Conservation (phyloP, 2,329 filamentous ascomycete species). For the Fusarium papillatum region DNA sequence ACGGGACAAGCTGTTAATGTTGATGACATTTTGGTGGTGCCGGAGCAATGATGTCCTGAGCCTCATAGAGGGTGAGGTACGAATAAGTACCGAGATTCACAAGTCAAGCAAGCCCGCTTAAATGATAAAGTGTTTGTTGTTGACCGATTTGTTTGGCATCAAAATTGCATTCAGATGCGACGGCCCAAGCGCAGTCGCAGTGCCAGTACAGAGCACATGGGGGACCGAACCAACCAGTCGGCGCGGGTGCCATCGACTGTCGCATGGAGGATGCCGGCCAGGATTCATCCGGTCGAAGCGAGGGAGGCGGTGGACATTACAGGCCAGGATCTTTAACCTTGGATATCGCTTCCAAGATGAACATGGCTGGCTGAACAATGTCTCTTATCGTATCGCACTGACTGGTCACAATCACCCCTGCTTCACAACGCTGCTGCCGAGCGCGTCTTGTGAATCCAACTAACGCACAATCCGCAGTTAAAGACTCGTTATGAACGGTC, state of each 20-base stretch:
- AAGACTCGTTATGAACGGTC: not conserved
- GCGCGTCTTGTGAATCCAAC: not conserved
- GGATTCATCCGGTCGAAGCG: not conserved
- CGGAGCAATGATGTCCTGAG: not conserved
- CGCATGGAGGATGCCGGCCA: not conserved
- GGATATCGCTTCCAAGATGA: not conserved
- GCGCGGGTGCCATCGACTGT: not conserved
- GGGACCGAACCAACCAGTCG: too few relatives aligned
- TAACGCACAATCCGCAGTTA: not conserved
- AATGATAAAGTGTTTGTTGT: not conserved
- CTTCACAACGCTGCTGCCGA: not conserved
- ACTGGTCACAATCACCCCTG: not conserved
- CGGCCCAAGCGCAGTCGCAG: too few relatives aligned
- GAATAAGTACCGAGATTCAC: not conserved
- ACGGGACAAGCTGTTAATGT: constrained; percentile 70
- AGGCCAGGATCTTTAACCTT: not conserved
- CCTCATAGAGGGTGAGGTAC: not conserved
- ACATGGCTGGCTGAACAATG: not conserved
- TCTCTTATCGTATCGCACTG: not conserved
- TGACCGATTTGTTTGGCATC: not conserved
- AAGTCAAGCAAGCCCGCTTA: not conserved
- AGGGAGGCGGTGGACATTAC: not conserved
- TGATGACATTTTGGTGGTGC: constrained; percentile 59
- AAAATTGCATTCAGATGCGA: not conserved
- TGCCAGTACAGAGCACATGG: too few relatives aligned